phyloP scores from a whole-genome alignment of 1,284 basidiomycete species.

The Ceratobasidium sp. region DNA sequence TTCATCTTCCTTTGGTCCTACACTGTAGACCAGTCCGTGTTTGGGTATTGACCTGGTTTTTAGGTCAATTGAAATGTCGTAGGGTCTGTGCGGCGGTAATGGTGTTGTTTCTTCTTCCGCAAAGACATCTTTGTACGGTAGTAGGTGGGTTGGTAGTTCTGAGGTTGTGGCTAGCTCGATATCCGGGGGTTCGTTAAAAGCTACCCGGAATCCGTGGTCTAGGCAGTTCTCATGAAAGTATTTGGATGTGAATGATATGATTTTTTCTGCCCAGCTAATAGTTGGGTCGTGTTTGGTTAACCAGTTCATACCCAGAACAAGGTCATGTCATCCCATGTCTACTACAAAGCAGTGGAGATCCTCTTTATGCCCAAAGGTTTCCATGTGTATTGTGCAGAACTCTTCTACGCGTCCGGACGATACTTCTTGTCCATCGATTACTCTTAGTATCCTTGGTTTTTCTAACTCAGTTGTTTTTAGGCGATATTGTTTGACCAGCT shows the following conservation, averaged over 20 bases:
- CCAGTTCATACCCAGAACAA: neutral
- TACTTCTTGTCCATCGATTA: neutral
- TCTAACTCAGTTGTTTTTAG: neutral
- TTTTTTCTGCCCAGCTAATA: neutral
- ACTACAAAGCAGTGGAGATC: neutral
- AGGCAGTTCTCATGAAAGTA: neutral
- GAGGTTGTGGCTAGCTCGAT: no score
- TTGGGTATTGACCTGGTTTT: no score
- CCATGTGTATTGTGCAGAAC: neutral
- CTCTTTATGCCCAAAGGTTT: neutral
- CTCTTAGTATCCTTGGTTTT: neutral
- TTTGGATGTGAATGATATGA: neutral
- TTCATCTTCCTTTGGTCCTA: neutral
- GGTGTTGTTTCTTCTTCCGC: neutral
- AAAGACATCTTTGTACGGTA: neutral
- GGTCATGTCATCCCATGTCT: constrained; percentile 7
- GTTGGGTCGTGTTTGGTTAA: neutral
- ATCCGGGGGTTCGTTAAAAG: neutral
- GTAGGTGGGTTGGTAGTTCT: constrained; percentile 13
- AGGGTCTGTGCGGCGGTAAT: neutral
- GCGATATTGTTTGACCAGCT: neutral
- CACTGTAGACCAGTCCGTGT: neutral
- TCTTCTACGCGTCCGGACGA: neutral
- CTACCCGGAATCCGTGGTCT: neutral
- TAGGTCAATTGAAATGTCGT: no score